phyloP scores from a whole-genome alignment of 83 land plant genomes.

The Thuja plicata region DNA sequence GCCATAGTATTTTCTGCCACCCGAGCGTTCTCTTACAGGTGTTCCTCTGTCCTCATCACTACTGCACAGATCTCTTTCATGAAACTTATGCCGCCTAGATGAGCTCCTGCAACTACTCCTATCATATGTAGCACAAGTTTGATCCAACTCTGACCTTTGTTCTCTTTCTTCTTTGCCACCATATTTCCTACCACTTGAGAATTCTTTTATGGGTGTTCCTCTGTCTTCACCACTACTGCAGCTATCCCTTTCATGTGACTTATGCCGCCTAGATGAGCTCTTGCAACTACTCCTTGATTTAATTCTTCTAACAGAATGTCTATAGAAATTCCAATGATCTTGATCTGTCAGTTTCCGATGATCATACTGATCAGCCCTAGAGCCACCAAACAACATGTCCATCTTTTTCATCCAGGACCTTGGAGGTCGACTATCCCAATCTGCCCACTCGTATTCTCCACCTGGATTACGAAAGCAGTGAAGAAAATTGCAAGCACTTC shows the following conservation, averaged over 20 bases:
- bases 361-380: slow-evolving; percentile 1
- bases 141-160: not conserved
- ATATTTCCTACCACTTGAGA: not conserved
- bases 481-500: slow-evolving; percentile 91
- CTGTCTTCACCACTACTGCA: slow-evolving; percentile 10
- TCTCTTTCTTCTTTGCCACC: slow-evolving; percentile 8
- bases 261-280: slow-evolving; percentile 9
- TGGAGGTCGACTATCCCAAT: slow-evolving; percentile 90
- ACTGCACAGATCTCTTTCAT: not conserved
- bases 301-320: not conserved
- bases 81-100: not conserved
- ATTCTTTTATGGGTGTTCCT: not conserved
- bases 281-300: slow-evolving; percentile 3
- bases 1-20: not conserved
- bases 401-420: slow-evolving; percentile 74
- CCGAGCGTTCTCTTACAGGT: not conserved
- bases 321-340: not conserved
- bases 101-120: slow-evolving; percentile 4
- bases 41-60: slow-evolving; percentile 4
- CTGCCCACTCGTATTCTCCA: slow-evolving; percentile 99
- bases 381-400: slow-evolving; percentile 75
- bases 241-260: not conserved
- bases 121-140: not conserved
- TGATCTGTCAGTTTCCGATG: not conserved
- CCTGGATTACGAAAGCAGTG: slow-evolving; percentile 97